Percentiles rank a stretch among this genome's conserved stretches.
Evolutionary conservation across 768 basidiomycete genomes (phyloP).

Genomic region (Tricholoma bakamatsutake): DNA sequence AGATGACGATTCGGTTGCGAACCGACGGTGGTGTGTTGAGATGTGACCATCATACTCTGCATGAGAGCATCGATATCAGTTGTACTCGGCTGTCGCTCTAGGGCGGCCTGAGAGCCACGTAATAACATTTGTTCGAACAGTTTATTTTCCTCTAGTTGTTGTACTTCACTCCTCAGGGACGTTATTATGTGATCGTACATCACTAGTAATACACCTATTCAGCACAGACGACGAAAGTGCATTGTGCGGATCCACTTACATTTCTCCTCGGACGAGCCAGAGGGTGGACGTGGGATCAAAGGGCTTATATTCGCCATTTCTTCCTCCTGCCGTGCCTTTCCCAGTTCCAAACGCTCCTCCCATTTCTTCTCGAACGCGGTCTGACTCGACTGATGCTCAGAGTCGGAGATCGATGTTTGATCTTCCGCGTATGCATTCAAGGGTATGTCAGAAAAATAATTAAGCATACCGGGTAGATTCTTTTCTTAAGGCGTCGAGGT

Average conservation of each 20-base stretch:
- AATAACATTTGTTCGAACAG: slow-evolving; percentile 42
- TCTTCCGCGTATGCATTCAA: slow-evolving; percentile 36
- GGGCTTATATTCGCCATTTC: slow-evolving; percentile 33
- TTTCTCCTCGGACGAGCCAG: slow-evolving; percentile 26
- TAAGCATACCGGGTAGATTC: too few species aligned
- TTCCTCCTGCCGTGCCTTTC: slow-evolving; percentile 34
- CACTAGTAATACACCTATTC: slow-evolving; percentile 11
- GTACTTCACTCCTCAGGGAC: slow-evolving; percentile 31
- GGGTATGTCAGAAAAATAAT: too few species aligned
- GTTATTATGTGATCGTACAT: slow-evolving; percentile 31
- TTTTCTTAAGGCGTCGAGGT: too few species aligned
- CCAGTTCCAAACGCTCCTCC: slow-evolving; percentile 32
- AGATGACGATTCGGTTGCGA: slow-evolving; percentile 9
- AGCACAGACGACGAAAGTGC: background rate
- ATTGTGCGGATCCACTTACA: slow-evolving; percentile 17
- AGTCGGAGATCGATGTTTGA: slow-evolving; percentile 40
- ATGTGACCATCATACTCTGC: slow-evolving; percentile 45
- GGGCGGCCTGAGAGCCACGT: slow-evolving; percentile 39
- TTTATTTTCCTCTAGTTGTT: slow-evolving; percentile 40
- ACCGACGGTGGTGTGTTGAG: slow-evolving; percentile 8
- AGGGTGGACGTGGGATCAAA: slow-evolving; percentile 25
- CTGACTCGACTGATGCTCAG: slow-evolving; percentile 32
- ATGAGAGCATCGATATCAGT: slow-evolving; percentile 45
- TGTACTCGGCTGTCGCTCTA: slow-evolving; percentile 37
- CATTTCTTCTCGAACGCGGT: slow-evolving; percentile 38